Evolutionary conservation across 345 rosid species (phyloP), one percentile per base, ranked within the genome.

Genomic region (Luvunga scandens): DNA sequence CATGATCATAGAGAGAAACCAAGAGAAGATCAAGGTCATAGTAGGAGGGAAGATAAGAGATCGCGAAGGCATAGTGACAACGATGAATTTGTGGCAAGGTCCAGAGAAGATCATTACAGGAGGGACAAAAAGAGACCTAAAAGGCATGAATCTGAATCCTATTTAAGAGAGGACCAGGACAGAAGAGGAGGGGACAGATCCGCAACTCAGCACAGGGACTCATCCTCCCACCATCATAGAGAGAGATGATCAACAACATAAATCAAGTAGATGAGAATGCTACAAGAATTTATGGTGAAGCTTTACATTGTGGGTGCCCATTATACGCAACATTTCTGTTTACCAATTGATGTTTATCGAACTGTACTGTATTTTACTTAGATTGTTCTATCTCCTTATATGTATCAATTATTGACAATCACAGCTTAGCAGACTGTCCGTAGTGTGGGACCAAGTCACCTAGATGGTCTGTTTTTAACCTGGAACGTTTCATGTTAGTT

Each of bases 101-200:
- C 73, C 7, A 78, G 80, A 69, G 84, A 79, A 36, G 90, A 85
- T 73, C 73, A 66, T 56, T 82, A 84, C 56, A 66, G 71, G 59
- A 75, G 67, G 68, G 69, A 80, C 22, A 76, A 82, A 55, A 82
- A 69, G 73, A 72, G 89, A 79, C 75, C 85, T 34, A 81, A 79
- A 67, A 86, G 85, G 84, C 78, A 63, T 8, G 84, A 83, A n/a
- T 78, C 86, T 61, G 87, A 79, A 45, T 59, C 81, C 71, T 79
- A 79, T 71, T 31, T 63, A 12, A 82, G 83, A 75, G 83, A 79
- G 42, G 89, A 86, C 76, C 75, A 33, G 60, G 86, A 82, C 63
- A 69, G 65, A 68, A 75, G 75, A 65, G 66, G 77, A 36, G 69
- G 64, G 28, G 84, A 75, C 39, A 80, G 56, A 39, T 7, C 64